phyloP scores from a whole-genome alignment of 1,284 basidiomycete genomes.

The Lignosus rhinocerotis region DNA sequence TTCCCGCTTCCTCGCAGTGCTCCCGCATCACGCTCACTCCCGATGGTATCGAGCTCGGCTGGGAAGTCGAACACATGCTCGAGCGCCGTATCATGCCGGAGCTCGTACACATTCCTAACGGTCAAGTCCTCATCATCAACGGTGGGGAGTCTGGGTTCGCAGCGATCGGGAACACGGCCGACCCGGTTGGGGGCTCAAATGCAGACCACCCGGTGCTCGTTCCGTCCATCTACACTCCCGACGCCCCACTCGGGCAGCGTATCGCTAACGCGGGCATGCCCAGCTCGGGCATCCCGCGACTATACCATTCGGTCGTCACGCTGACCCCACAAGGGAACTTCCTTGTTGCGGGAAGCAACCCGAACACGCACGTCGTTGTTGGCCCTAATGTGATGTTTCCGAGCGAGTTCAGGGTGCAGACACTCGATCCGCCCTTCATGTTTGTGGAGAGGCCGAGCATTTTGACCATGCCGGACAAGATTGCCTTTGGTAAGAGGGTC shows the following conservation, averaged over 20 bases:
- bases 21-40: slow-evolving; percentile 27
- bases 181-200: slow-evolving; percentile 52
- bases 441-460: slow-evolving; percentile 39
- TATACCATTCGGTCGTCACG: slow-evolving; percentile 80
- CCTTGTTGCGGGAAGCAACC: slow-evolving; percentile 79
- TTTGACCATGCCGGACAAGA: slow-evolving; percentile 36
- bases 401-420: slow-evolving; percentile 82
- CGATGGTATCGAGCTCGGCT: slow-evolving; percentile 27
- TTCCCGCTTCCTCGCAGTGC: slow-evolving; percentile 45
- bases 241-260: slow-evolving; percentile 52
- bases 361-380: slow-evolving; percentile 73
- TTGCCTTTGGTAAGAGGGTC: slow-evolving; percentile 42
- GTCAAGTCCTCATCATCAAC: slow-evolving; percentile 72
- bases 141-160: slow-evolving; percentile 59
- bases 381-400: slow-evolving; percentile 54
- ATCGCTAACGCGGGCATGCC: slow-evolving; percentile 64
- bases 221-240: slow-evolving; percentile 66
- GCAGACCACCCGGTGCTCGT: slow-evolving; percentile 54
- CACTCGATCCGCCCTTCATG: slow-evolving; percentile 68
- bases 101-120: slow-evolving; percentile 69
- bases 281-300: slow-evolving; percentile 60
- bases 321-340: slow-evolving; percentile 74
- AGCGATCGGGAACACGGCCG: slow-evolving; percentile 53
- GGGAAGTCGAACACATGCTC: slow-evolving; percentile 70
- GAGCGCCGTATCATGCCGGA: slow-evolving; percentile 79